These are phyloP conservation scores for Lyophyllum decastes DNA, from an alignment of 768 basidiomycete species.

Conservation along the genomic window DNA sequence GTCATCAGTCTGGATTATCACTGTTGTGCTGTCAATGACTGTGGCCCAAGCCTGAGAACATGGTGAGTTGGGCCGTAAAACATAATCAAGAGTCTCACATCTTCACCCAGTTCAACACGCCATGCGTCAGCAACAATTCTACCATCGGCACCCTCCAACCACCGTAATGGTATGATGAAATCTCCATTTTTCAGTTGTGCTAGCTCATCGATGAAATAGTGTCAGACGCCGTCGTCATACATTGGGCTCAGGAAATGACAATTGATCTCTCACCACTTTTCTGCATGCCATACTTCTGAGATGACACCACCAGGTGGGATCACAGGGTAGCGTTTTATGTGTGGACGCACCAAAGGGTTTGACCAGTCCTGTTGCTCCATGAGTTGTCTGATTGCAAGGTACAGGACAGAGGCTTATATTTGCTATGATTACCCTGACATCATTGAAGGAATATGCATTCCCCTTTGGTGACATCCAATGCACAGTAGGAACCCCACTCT, in stretches of 20 bases:
- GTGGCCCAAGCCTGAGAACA: neutral
- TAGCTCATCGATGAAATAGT: conserved; percentile 25
- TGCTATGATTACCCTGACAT: conserved; percentile 23
- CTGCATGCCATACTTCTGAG: conserved; percentile 32
- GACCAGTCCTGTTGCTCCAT: conserved; percentile 27
- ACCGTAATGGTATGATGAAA: conserved; percentile 23
- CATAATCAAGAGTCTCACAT: neutral
- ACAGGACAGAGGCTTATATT: conserved; percentile 19
- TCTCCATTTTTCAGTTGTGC: conserved; percentile 14
- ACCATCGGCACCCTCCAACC: conserved; percentile 21
- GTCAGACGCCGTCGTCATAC: conserved; percentile 22
- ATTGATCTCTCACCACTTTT: conserved; percentile 28
- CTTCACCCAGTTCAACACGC: neutral
- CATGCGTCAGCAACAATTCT: conserved; percentile 1
- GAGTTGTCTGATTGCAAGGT: neutral
- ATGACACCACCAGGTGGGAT: conserved; percentile 24
- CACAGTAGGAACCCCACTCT: conserved; percentile 20
- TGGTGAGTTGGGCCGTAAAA: neutral
- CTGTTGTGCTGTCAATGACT: conserved; percentile 6
- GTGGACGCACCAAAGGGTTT: conserved; percentile 25
- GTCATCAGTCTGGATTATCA: conserved; percentile 14
- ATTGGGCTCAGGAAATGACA: conserved; percentile 26
- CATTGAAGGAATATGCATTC: conserved; percentile 32
- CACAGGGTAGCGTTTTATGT: conserved; percentile 30
- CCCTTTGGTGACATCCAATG: conserved; percentile 23